Percentiles rank a stretch among this genome's conserved stretches.
Conservation (phyloP, 2,329 filamentous ascomycete species). For the Ophiostoma sp. region DNA sequence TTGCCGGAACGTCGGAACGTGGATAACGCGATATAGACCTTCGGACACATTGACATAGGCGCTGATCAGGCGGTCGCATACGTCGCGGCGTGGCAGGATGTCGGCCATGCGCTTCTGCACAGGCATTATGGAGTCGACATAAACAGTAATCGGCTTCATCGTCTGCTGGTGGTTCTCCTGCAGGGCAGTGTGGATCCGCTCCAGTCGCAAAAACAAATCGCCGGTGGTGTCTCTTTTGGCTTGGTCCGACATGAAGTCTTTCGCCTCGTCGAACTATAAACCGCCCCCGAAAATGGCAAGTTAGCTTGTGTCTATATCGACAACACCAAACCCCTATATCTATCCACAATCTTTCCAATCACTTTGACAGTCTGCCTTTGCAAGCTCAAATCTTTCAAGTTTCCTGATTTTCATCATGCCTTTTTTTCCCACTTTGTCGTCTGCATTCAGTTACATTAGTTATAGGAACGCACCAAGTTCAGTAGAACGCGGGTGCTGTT, state of each 20-base stretch:
- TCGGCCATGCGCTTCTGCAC: conserved; percentile 59
- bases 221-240: conserved; percentile 44
- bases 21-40: conserved; percentile 55
- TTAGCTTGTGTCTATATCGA: conserved; percentile 10
- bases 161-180: conserved; percentile 50
- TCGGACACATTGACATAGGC: conserved; percentile 54
- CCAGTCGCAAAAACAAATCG: conserved; percentile 48
- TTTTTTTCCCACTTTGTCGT: neutral
- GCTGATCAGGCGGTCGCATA: conserved; percentile 53
- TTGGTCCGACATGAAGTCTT: conserved; percentile 49
- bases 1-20: conserved; percentile 52
- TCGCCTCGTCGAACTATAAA: conserved; percentile 54
- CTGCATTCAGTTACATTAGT: neutral
- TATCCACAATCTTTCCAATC: too few relatives aligned
- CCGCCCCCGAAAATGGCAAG: conserved; percentile 13
- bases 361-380: neutral
- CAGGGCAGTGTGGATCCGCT: conserved; percentile 50
- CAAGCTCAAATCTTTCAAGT: neutral
- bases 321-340: neutral
- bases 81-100: conserved; percentile 50
- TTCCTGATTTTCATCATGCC: neutral
- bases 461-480: conserved; percentile 48
- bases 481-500: conserved; percentile 54
- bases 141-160: conserved; percentile 55
- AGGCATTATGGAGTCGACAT: conserved; percentile 60